Conservation (phyloP, 2,329 filamentous ascomycete species). For the Aotearoamyces nothofagi region DNA sequence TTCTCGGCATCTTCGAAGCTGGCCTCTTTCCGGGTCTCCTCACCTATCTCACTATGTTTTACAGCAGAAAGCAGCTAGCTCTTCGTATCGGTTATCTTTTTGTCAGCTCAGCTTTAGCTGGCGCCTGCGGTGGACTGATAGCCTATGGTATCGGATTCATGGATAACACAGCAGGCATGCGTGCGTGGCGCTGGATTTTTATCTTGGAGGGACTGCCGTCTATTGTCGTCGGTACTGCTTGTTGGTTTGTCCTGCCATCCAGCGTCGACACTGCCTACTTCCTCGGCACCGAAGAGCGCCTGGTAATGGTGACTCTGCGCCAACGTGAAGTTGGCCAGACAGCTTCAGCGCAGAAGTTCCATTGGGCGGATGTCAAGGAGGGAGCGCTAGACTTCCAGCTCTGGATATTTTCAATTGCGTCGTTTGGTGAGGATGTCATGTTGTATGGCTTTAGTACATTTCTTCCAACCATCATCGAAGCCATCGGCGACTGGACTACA, state of each 20-base stretch:
- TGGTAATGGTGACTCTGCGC: conserved; percentile 31
- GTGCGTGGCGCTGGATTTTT: conserved; percentile 50
- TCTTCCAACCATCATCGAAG: conserved; percentile 52
- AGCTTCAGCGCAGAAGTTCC: conserved; percentile 33
- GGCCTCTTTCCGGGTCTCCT: conserved; percentile 43
- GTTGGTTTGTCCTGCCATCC: conserved; percentile 42
- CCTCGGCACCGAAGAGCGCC: conserved; percentile 34
- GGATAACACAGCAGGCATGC: conserved; percentile 37
- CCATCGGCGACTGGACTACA: conserved; percentile 38
- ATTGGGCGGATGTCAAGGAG: conserved; percentile 39
- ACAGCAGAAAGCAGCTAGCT: conserved; percentile 43
- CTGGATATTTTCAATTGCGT: conserved; percentile 40
- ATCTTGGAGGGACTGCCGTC: conserved; percentile 40
- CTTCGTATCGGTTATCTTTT: conserved; percentile 49
- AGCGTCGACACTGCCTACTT: conserved; percentile 42
- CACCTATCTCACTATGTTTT: conserved; percentile 48
- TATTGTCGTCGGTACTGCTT: conserved; percentile 35
- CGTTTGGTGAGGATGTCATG: conserved; percentile 49
- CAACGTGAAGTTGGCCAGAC: conserved; percentile 32
- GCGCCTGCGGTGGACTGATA: conserved; percentile 47
- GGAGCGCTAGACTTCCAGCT: conserved; percentile 49
- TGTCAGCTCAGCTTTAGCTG: conserved; percentile 41
- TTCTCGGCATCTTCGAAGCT: conserved; percentile 41
- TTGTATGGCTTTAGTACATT: conserved; percentile 55
- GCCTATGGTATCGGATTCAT: conserved; percentile 51